Evolutionary conservation across 169 alveolate species (phyloP), one percentile per base, ranked within the genome.

Genomic region (Miamiensis avidus): DNA sequence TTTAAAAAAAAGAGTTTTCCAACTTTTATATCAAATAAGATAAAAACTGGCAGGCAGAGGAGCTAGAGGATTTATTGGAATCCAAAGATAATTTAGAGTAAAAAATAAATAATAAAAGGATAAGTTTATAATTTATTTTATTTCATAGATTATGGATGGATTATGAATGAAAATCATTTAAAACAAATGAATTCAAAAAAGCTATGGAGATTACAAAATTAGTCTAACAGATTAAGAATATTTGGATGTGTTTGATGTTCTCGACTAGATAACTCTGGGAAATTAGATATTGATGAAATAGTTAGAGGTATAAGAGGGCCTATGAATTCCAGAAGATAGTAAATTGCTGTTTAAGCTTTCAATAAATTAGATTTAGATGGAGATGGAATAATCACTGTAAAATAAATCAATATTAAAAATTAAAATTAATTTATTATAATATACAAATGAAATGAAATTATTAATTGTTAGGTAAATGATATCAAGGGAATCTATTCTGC

Each of bases 21-120:
- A 82, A 69, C 75, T 91, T 72, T 31, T 86, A 30, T 69, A 31
- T 20, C 69, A 72, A 30, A 81, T 92, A 1, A 92, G 93, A 91
- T 74, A 83, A n/a, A 94, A 91, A 89, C 85, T 94, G 6, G 91
- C 88, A n/a, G 28, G 91, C 27, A 86, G 96, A 75, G 97, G 97
- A 32, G 91, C 91, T 25, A 89, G 89, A 72, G 97, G 97, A 30
- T 83, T 95, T 34, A 87, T 92, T 65, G 95, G 96, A 27, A 88
- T 95, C 0, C 84, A 91, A 78, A 91, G 94, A 84, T 84, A 92
- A 83, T 95, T 95, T 74, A 90, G 91, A 85, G 74, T 89, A 0
- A 26, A 15, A 15, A 15, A n/a, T 73, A n/a, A 15, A 73, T 73
- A n/a, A 73, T 73, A 73, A 4, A 73, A 4, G 11, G 6, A n/a